Evolutionary conservation across 805 yeast species (phyloP).

Genomic region (Lipomyces starkeyi): DNA sequence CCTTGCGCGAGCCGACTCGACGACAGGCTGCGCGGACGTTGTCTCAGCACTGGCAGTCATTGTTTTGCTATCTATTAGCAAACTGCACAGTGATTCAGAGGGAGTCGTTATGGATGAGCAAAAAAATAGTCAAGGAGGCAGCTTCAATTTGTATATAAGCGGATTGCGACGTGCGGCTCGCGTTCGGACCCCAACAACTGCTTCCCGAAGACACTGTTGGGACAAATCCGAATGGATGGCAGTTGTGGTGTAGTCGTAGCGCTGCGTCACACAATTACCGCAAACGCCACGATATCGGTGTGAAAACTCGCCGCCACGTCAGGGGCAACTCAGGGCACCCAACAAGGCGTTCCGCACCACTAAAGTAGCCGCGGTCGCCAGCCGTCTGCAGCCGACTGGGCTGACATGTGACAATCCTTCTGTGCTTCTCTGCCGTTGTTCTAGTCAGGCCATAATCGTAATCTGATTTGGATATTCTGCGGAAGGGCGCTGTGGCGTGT

Average conservation of each 20-base stretch:
- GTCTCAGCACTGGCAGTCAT: conserved; percentile 15
- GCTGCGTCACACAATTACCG: not conserved
- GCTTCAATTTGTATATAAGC: not conserved
- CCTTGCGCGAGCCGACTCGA: conserved; percentile 1
- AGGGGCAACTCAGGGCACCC: not conserved
- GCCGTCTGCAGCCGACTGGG: not conserved
- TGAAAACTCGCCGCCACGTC: not conserved
- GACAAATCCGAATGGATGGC: not conserved
- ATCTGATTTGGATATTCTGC: no score
- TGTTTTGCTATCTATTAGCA: not conserved
- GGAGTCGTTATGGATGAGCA: not conserved
- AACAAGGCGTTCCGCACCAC: not conserved
- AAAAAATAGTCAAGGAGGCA: not conserved
- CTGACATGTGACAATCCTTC: not conserved
- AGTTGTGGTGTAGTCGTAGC: not conserved
- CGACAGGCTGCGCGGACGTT: conserved; percentile 16
- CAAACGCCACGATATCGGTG: not conserved
- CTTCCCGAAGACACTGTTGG: not conserved
- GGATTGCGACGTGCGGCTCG: not conserved
- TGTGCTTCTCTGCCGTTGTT: not conserved
- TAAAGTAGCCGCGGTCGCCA: not conserved
- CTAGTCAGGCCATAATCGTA: no score
- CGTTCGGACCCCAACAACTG: not conserved
- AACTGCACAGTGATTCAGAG: not conserved
- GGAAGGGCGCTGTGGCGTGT: no score